Base-by-base conservation (phyloP, 1,284 basidiomycete genomes). In the Meripilus lineatus region DNA sequence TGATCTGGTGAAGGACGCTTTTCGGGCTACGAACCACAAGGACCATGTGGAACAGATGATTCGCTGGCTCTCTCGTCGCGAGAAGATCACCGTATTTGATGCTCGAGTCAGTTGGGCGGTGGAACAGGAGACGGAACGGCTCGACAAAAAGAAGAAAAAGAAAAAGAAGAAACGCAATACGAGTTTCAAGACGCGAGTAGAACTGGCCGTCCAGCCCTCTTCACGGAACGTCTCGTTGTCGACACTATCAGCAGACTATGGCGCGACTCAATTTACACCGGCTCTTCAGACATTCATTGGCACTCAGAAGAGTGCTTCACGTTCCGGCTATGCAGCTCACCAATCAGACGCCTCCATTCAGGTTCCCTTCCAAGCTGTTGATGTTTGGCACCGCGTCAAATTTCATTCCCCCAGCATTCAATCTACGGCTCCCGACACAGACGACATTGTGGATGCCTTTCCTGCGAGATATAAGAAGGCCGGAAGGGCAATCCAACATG, bases 41-140 rank as follows among this genome's bases (percentile, higher is more conserved):
- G 61, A 2, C 58, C 58, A 3, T 66, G 65, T 46, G 52, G 50
- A 10, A 61, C 59, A 33, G 57, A 67, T 24, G 59, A 67, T 28
- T 58, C 56, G 22, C n/a, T 50, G n/a, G n/a, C n/a, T n/a, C n/a
- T n/a, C n/a, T n/a, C n/a, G n/a, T n/a, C n/a, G n/a, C n/a, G n/a
- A n/a, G n/a, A n/a, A n/a, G n/a, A n/a, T n/a, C n/a, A n/a, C n/a
- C n/a, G n/a, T n/a, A n/a, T n/a, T n/a, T n/a, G n/a, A n/a, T n/a
- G n/a, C n/a, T n/a, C n/a, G n/a, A n/a, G n/a, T n/a, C n/a, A n/a
- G n/a, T n/a, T n/a, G n/a, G n/a, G n/a, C n/a, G n/a, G n/a, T n/a
- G n/a, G n/a, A n/a, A 1, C 65, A 66, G 41, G 68, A 68, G 66
- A 62, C 60, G 0, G 21, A 45, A 0, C 68, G 67, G 67, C 50